A percentile compares a stretch with the other conserved stretches of the same genome.
Evolutionary conservation across 441 rosid genomes (phyloP).

Genomic region (Gossypium gossypioides): DNA sequence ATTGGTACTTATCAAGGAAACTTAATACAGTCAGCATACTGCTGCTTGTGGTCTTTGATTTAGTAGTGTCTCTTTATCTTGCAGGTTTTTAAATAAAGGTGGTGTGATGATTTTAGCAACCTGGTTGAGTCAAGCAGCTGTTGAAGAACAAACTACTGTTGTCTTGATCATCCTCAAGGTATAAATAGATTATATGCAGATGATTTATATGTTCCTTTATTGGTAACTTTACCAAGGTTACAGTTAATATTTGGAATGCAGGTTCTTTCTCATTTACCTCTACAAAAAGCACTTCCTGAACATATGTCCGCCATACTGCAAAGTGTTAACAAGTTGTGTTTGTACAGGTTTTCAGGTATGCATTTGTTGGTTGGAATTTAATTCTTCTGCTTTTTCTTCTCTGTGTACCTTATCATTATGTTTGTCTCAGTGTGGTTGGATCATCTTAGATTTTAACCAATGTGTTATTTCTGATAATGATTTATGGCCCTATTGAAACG

Average conservation of each 20-base stretch:
- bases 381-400: background rate
- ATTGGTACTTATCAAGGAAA: constrained; percentile 44
- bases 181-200: constrained; percentile 1
- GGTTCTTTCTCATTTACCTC: constrained; percentile 88
- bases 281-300: constrained; percentile 78
- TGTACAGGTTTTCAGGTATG: constrained; percentile 78
- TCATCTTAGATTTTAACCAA: background rate
- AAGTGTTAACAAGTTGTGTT: constrained; percentile 72
- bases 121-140: constrained; percentile 83
- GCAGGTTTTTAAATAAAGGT: constrained; percentile 82
- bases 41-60: constrained; percentile 3
- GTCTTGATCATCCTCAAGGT: constrained; percentile 66
- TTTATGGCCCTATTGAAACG: background rate
- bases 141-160: constrained; percentile 83
- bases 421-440: background rate
- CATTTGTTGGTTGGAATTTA: constrained; percentile 18
- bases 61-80: constrained; percentile 4
- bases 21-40: constrained; percentile 14
- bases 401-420: background rate
- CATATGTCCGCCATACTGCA: constrained; percentile 91
- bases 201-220: background rate
- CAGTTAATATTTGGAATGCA: constrained; percentile 26
- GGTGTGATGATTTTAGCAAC: constrained; percentile 91
- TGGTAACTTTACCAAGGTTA: constrained; percentile 17
- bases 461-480: background rate